Conservation (phyloP, 2,329 filamentous ascomycete genomes). For the Aureobasidium sp. region DNA sequence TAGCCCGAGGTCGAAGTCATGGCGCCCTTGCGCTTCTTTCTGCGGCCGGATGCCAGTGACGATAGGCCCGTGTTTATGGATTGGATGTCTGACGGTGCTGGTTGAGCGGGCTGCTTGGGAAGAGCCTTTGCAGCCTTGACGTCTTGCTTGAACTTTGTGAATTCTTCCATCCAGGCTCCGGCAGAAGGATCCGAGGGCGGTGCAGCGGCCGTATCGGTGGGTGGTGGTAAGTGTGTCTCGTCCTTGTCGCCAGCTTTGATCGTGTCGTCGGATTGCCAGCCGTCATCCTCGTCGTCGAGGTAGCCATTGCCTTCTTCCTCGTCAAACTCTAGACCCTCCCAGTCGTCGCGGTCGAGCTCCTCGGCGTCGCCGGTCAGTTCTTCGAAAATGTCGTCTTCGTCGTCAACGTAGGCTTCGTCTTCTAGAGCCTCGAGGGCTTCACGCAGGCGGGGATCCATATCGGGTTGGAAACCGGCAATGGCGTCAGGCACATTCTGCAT, state of each 20-base stretch:
- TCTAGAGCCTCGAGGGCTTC: conserved; percentile 91
- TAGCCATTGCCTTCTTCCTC: conserved; percentile 21
- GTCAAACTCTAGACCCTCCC: conserved; percentile 53
- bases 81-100: conserved; percentile 56
- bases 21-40: conserved; percentile 93
- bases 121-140: conserved; percentile 40
- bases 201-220: conserved; percentile 28
- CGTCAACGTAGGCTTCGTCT: conserved; percentile 88
- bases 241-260: conserved; percentile 51
- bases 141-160: conserved; percentile 74
- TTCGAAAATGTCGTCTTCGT: conserved; percentile 79
- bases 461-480: conserved; percentile 88
- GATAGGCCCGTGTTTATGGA: conserved; percentile 67
- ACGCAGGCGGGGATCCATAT: conserved; percentile 90
- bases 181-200: conserved; percentile 40
- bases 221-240: conserved; percentile 23
- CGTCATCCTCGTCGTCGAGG: conserved; percentile 54
- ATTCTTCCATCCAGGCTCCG: conserved; percentile 85
- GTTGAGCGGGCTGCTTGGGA: conserved; percentile 31
- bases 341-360: conserved; percentile 74
- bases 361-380: conserved; percentile 60
- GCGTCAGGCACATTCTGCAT: conserved; percentile 90
- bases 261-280: conserved; percentile 93
- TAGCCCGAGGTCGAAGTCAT: conserved; percentile 80
- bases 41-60: conserved; percentile 64